These are phyloP conservation scores for Nakazawaea molendinolei DNA, from an alignment of 805 yeast species.

Conservation along the genomic window DNA sequence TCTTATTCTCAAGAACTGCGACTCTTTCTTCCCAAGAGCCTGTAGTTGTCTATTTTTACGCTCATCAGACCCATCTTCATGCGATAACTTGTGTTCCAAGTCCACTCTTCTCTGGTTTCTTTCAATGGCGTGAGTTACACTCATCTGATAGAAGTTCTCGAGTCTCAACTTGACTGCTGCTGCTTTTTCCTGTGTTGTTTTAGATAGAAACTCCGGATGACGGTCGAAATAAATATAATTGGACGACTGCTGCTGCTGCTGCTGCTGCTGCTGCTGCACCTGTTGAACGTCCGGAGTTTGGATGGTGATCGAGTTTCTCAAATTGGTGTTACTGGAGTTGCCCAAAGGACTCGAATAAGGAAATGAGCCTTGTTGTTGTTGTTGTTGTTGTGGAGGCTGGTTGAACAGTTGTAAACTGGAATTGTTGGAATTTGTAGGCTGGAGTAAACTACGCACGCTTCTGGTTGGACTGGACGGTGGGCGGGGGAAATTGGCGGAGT, in stretches of 20 bases:
- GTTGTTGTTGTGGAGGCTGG: slow-evolving; percentile 15
- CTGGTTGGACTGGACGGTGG: slow-evolving; percentile 29
- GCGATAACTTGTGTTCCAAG: slow-evolving; percentile 64
- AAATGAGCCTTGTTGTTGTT: slow-evolving; percentile 8
- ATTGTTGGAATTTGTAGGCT: slow-evolving; percentile 22
- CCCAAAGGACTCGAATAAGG: slow-evolving; percentile 9
- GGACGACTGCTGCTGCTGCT: slow-evolving; percentile 16
- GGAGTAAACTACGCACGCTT: slow-evolving; percentile 25
- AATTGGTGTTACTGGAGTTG: slow-evolving; percentile 12
- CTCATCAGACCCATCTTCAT: slow-evolving; percentile 77
- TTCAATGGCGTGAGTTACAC: slow-evolving; percentile 89
- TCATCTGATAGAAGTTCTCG: slow-evolving; percentile 79
- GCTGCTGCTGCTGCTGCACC: slow-evolving; percentile 15
- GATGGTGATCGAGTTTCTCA: slow-evolving; percentile 13
- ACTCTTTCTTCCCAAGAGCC: slow-evolving; percentile 81
- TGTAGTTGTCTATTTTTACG: slow-evolving; percentile 76
- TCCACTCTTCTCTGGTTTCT: slow-evolving; percentile 88
- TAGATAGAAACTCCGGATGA: slow-evolving; percentile 74
- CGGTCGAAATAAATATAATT: slow-evolving; percentile 72
- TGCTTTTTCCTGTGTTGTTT: slow-evolving; percentile 73
- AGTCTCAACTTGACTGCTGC: slow-evolving; percentile 75
- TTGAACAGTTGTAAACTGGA: slow-evolving; percentile 21
- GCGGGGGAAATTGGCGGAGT: slow-evolving; percentile 18
- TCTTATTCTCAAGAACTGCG: slow-evolving; percentile 76
- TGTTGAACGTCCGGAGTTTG: slow-evolving; percentile 12